These are phyloP conservation scores for Trametes maxima DNA, from an alignment of 768 basidiomycete genomes.

Conservation along the genomic window DNA sequence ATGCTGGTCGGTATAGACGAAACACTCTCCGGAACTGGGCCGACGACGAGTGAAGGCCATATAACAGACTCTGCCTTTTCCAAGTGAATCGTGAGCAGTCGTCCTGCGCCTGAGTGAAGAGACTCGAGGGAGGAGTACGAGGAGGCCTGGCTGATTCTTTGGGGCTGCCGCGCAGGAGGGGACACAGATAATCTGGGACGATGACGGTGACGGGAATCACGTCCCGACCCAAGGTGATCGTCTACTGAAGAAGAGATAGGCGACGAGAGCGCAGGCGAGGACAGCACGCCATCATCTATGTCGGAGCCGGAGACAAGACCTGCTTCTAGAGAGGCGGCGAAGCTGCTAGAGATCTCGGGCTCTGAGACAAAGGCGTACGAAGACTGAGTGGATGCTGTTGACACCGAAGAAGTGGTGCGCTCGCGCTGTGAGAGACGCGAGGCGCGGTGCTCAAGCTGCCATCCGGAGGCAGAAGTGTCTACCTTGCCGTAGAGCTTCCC, in stretches of 20 bases:
- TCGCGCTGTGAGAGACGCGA: constrained; percentile 60
- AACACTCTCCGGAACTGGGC: constrained; percentile 66
- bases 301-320: constrained; percentile 62
- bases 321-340: constrained; percentile 80
- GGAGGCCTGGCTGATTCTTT: constrained; percentile 55
- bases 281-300: constrained; percentile 56
- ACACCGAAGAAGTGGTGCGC: constrained; percentile 74
- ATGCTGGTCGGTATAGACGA: constrained; percentile 50
- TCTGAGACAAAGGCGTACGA: constrained; percentile 86
- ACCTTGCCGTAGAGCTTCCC: constrained; percentile 74
- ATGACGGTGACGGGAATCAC: constrained; percentile 18
- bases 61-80: constrained; percentile 81
- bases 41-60: constrained; percentile 81
- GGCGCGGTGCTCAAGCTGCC: constrained; percentile 77
- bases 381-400: constrained; percentile 76
- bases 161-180: constrained; percentile 15
- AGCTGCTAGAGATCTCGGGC: constrained; percentile 82
- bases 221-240: constrained; percentile 24
- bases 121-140: constrained; percentile 82
- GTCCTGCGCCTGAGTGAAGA: constrained; percentile 57
- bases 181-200: constrained; percentile 20
- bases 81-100: constrained; percentile 75
- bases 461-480: constrained; percentile 65
- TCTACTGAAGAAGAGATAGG: constrained; percentile 63
- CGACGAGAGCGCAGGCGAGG: constrained; percentile 64